A percentile compares a stretch with the other conserved stretches of the same genome.
phyloP scores from a whole-genome alignment of 352 stramenopile species.

The Phytophthora niederhauseri region DNA sequence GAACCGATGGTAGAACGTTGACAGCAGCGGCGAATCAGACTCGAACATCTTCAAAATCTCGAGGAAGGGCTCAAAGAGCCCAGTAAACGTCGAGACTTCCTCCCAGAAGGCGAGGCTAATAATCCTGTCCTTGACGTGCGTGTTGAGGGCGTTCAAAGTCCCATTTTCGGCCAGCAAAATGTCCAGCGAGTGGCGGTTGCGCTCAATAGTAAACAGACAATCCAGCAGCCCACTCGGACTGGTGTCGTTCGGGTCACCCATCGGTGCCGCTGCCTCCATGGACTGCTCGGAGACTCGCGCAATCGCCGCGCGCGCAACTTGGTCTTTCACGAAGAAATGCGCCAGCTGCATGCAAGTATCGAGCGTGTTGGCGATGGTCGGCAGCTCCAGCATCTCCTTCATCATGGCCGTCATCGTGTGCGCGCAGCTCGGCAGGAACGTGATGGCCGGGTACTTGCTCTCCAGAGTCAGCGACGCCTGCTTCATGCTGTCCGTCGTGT shows the following conservation, averaged over 20 bases:
- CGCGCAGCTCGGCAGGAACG: constrained; percentile 67
- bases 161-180: constrained; percentile 62
- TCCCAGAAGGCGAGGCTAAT: constrained; percentile 62
- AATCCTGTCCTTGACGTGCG: constrained; percentile 51
- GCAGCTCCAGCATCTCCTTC: constrained; percentile 55
- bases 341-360: constrained; percentile 49
- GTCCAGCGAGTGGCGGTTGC: constrained; percentile 63
- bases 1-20: constrained; percentile 80
- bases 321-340: constrained; percentile 52
- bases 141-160: constrained; percentile 39
- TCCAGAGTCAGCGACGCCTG: constrained; percentile 51
- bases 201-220: constrained; percentile 55
- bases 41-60: constrained; percentile 73
- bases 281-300: constrained; percentile 54
- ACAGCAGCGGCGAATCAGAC: constrained; percentile 62
- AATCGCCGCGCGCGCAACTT: constrained; percentile 50
- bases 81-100: constrained; percentile 53
- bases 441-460: constrained; percentile 62
- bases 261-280: constrained; percentile 29
- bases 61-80: constrained; percentile 70
- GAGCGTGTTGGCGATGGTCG: constrained; percentile 45
- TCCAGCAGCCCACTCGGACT: constrained; percentile 49
- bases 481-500: constrained; percentile 62
- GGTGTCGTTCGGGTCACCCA: constrained; percentile 39
- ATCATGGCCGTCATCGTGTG: constrained; percentile 68